Percentiles rank a stretch among this genome's conserved stretches.
Evolutionary conservation across 352 stramenopile species (phyloP).

Genomic region (Paralagenidium karlingii): DNA sequence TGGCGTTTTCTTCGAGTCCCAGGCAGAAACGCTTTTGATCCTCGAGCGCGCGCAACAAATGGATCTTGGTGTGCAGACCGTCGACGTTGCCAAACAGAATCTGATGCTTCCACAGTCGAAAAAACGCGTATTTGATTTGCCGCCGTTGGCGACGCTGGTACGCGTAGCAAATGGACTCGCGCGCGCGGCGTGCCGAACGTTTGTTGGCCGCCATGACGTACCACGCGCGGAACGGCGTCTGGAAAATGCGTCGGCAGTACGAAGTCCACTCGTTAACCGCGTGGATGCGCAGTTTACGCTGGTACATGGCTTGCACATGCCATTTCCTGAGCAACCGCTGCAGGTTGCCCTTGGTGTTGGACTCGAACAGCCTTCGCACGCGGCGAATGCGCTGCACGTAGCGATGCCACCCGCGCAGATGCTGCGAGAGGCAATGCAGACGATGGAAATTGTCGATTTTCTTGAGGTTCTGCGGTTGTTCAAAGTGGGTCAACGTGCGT

Average conservation of each 20-base stretch:
- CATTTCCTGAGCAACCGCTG: slow-evolving; percentile 24
- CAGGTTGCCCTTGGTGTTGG: slow-evolving; percentile 30
- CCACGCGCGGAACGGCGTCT: slow-evolving; percentile 63
- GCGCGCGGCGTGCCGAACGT: slow-evolving; percentile 22
- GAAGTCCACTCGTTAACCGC: slow-evolving; percentile 43
- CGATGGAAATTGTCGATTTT: slow-evolving; percentile 55
- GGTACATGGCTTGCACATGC: slow-evolving; percentile 38
- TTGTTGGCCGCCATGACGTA: slow-evolving; percentile 28
- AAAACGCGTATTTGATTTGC: slow-evolving; percentile 68
- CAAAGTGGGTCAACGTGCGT: slow-evolving; percentile 46
- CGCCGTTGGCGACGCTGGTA: slow-evolving; percentile 46
- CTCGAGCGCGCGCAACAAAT: slow-evolving; percentile 50
- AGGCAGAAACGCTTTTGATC: slow-evolving; percentile 71
- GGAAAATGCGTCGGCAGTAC: slow-evolving; percentile 47
- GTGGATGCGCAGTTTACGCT: slow-evolving; percentile 28
- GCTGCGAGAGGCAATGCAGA: slow-evolving; percentile 26
- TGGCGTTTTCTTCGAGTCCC: slow-evolving; percentile 40
- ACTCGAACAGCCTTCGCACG: slow-evolving; percentile 51
- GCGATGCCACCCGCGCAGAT: slow-evolving; percentile 34
- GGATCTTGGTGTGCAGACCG: slow-evolving; percentile 43
- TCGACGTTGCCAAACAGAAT: slow-evolving; percentile 59
- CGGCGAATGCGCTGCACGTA: slow-evolving; percentile 35
- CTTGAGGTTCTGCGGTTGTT: slow-evolving; percentile 56
- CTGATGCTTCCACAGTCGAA: slow-evolving; percentile 71
- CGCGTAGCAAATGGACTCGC: slow-evolving; percentile 51